A percentile compares a stretch with the other conserved stretches of the same genome.
These are phyloP conservation scores for Voacanga thouarsii DNA, from an alignment of 257 asterid genomes.

Conservation along the genomic window DNA sequence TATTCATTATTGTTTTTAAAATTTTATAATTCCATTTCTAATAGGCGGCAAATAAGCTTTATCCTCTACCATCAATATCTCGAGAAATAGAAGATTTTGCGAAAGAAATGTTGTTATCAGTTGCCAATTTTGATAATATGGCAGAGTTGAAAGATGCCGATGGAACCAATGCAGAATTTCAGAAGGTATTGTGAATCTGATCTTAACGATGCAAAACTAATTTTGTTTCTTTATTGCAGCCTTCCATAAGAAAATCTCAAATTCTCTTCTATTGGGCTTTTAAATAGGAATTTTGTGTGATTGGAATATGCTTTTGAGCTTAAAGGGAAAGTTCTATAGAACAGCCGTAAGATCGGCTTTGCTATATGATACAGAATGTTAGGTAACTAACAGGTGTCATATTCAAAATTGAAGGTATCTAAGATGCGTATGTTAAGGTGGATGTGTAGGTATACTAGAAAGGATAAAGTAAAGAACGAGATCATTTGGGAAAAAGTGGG, in stretches of 20 bases:
- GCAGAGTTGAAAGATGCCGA: slow-evolving; percentile 39
- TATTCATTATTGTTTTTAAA: slow-evolving; percentile 1
- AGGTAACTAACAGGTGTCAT: too few relatives aligned
- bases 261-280: not conserved
- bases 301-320: too few relatives aligned
- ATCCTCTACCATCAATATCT: slow-evolving; percentile 74
- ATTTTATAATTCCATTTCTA: slow-evolving; percentile 11
- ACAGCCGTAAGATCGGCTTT: too few relatives aligned
- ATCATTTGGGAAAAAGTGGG: too few relatives aligned
- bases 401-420: too few relatives aligned
- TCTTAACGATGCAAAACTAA: not conserved
- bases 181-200: slow-evolving; percentile 42
- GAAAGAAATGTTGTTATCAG: slow-evolving; percentile 70
- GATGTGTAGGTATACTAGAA: too few relatives aligned
- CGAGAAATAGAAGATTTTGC: slow-evolving; percentile 83
- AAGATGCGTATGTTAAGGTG: too few relatives aligned
- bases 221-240: not conserved
- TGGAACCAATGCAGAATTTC: slow-evolving; percentile 44
- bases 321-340: too few relatives aligned
- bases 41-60: slow-evolving; percentile 96
- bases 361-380: too few relatives aligned
- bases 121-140: slow-evolving; percentile 42
- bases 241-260: not conserved
- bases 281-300: too few relatives aligned
- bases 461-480: too few relatives aligned